Evolutionary conservation across 345 rosid species (phyloP).

Genomic region (Luvunga scandens): DNA sequence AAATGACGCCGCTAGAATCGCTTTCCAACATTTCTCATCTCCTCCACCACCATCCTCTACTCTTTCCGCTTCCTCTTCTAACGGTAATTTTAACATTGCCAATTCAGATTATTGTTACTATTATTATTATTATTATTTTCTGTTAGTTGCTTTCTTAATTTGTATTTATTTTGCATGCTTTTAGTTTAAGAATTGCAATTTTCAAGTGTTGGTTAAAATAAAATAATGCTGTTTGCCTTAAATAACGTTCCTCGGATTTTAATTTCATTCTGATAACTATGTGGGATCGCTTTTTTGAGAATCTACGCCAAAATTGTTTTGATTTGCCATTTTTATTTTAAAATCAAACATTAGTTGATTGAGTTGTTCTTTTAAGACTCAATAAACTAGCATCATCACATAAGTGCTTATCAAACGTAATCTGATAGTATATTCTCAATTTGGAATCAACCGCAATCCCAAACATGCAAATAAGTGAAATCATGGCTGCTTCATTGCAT

Average conservation of each 20-base stretch:
- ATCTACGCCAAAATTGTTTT: too few species aligned
- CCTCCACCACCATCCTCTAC: neutral
- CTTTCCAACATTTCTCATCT: constrained; percentile 26
- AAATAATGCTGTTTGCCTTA: neutral
- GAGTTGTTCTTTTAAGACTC: too few species aligned
- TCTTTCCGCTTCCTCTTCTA: neutral
- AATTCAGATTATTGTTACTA: neutral
- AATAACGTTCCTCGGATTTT: neutral
- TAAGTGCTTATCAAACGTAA: too few species aligned
- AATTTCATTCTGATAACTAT: neutral
- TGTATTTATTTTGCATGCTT: neutral
- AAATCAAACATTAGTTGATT: too few species aligned
- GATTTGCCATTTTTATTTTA: too few species aligned
- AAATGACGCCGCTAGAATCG: constrained; percentile 42
- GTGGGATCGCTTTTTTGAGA: too few species aligned
- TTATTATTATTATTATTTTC: too few species aligned
- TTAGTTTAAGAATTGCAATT: neutral
- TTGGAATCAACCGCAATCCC: too few species aligned
- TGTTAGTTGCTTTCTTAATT: neutral
- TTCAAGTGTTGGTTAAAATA: neutral
- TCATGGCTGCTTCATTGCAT: neutral
- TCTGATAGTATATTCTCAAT: too few species aligned
- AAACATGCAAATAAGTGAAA: too few species aligned
- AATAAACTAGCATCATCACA: too few species aligned
- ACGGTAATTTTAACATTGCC: neutral